A percentile compares a stretch with the other conserved stretches of the same genome.
Evolutionary conservation across 2,329 filamentous ascomycete species (phyloP).

Genomic region (Botryotinia calthae): DNA sequence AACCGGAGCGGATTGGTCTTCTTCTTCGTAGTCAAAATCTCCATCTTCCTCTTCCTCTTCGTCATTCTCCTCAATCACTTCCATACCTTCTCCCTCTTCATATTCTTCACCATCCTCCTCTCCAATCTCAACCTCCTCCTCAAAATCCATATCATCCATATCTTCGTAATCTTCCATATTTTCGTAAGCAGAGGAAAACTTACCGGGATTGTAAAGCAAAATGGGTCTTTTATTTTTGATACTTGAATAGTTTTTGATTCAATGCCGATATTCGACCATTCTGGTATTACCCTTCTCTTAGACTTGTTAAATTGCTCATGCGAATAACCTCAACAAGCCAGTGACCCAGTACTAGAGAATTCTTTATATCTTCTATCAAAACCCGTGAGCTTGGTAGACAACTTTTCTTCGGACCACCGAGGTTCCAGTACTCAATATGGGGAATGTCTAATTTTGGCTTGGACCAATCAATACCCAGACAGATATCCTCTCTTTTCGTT

Average conservation of each 20-base stretch:
- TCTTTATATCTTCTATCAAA: neutral
- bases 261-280: neutral
- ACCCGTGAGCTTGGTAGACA: neutral
- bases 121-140: neutral
- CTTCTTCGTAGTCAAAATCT: constrained; percentile 12
- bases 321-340: constrained; percentile 1
- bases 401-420: neutral
- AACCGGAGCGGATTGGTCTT: constrained; percentile 41
- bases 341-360: neutral
- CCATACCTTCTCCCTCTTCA: neutral
- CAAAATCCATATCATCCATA: constrained; percentile 4
- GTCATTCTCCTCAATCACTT: constrained; percentile 3
- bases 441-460: neutral
- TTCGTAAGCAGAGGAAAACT: neutral
- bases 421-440: neutral
- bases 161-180: constrained; percentile 16
- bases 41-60: constrained; percentile 7
- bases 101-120: neutral
- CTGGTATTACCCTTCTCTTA: neutral
- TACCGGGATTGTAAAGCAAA: constrained; percentile 1
- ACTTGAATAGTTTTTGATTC: neutral
- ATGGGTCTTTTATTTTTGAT: neutral
- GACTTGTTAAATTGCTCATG: neutral
- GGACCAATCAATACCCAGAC: constrained; percentile 4
- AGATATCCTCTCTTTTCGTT: neutral